Evolutionary conservation across 495 filamentous ascomycete species (phyloP).

Genomic region (Ascodesmis nigricans): DNA sequence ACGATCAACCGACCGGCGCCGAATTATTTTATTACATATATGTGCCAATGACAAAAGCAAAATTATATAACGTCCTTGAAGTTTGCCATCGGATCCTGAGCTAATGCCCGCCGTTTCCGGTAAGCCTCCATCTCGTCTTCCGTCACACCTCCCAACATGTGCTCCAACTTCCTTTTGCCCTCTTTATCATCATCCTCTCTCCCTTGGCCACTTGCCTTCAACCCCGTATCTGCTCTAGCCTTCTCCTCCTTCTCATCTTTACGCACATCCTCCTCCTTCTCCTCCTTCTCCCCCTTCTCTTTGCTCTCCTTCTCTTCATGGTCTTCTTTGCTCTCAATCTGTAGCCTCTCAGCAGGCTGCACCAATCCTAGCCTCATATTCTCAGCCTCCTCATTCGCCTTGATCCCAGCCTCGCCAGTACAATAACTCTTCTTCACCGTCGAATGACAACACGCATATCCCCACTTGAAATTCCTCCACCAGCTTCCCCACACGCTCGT

Average conservation of each 20-base stretch:
- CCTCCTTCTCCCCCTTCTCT: slow-evolving; percentile 18
- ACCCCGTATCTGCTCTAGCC: slow-evolving; percentile 20
- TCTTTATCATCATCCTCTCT: slow-evolving; percentile 10
- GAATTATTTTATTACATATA: too few relatives aligned
- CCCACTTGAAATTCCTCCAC: slow-evolving; percentile 92
- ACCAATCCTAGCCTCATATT: slow-evolving; percentile 18
- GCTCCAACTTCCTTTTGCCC: slow-evolving; percentile 47
- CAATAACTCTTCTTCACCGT: slow-evolving; percentile 91
- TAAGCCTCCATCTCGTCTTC: slow-evolving; percentile 73
- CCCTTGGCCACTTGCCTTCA: slow-evolving; percentile 9
- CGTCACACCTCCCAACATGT: slow-evolving; percentile 51
- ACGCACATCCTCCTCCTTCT: slow-evolving; percentile 19
- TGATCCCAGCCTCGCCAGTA: slow-evolving; percentile 37
- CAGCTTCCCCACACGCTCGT: slow-evolving; percentile 88
- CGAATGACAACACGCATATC: slow-evolving; percentile 94
- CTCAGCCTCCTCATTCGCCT: slow-evolving; percentile 14
- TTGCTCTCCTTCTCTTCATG: slow-evolving; percentile 25
- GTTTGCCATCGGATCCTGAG: slow-evolving; percentile 69
- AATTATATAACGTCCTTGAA: slow-evolving; percentile 25
- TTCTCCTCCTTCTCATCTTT: slow-evolving; percentile 22
- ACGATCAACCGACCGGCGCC: too few relatives aligned
- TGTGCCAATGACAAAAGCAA: too few relatives aligned
- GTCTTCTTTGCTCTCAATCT: slow-evolving; percentile 30
- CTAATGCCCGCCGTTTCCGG: slow-evolving; percentile 42
- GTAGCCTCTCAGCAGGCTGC: background rate